Conservation (phyloP, 495 filamentous ascomycete species). For the Cercophora scortea region DNA sequence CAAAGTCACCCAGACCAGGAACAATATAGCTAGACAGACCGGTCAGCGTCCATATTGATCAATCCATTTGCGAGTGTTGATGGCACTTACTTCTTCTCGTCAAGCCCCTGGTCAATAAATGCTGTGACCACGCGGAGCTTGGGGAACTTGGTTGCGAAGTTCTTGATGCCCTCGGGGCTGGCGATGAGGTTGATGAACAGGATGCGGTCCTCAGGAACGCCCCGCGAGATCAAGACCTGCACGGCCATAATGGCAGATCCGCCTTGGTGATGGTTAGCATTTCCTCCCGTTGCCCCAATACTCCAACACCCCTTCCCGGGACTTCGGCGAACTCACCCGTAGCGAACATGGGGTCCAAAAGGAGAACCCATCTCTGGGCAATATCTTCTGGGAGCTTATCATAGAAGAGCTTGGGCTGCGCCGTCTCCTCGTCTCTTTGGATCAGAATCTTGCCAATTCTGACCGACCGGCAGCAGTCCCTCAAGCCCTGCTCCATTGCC, state of each 20-base stretch:
- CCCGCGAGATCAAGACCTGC: conserved; percentile 77
- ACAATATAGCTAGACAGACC: conserved; percentile 74
- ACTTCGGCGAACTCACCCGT: conserved; percentile 55
- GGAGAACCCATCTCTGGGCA: conserved; percentile 79
- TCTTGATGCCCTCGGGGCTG: conserved; percentile 82
- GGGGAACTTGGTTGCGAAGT: conserved; percentile 88
- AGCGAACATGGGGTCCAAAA: conserved; percentile 98
- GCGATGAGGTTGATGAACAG: conserved; percentile 95
- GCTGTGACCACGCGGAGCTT: conserved; percentile 90
- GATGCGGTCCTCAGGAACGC: conserved; percentile 91
- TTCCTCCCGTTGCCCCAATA: neutral
- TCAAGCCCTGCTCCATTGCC: conserved; percentile 93
- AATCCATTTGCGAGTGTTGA: neutral
- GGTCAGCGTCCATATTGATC: conserved; percentile 11
- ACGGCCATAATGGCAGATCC: conserved; percentile 96
- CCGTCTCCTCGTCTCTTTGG: conserved; percentile 92
- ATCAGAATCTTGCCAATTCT: conserved; percentile 98
- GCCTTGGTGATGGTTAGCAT: conserved; percentile 42
- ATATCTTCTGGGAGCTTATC: conserved; percentile 96
- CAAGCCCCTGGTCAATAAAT: conserved; percentile 85
- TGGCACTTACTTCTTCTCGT: conserved; percentile 83
- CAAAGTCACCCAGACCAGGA: conserved; percentile 92
- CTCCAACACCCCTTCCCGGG: neutral
- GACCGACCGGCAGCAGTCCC: conserved; percentile 94
- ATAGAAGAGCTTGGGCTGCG: conserved; percentile 87